phyloP scores from a whole-genome alignment of 495 filamentous ascomycete species.

The Astrothelium macrocarpum region DNA sequence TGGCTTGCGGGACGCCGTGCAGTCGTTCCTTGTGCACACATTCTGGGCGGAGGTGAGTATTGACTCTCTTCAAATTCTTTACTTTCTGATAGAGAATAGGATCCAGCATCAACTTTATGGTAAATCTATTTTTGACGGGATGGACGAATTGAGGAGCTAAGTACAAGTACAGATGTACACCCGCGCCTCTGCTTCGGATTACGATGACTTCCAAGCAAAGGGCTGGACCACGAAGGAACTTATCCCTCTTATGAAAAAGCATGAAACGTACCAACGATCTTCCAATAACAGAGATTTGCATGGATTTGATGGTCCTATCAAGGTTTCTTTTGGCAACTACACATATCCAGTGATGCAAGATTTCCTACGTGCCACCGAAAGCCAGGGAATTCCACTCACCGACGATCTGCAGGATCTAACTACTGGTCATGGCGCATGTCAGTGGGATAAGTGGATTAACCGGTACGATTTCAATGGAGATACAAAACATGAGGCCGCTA shows the following conservation, averaged over 20 bases:
- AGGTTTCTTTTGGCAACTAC: slow-evolving; percentile 67
- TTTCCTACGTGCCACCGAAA: slow-evolving; percentile 69
- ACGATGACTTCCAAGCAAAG: slow-evolving; percentile 74
- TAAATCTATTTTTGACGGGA: slow-evolving; percentile 23
- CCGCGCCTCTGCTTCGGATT: slow-evolving; percentile 68
- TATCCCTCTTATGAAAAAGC: slow-evolving; percentile 68
- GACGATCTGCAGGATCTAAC: slow-evolving; percentile 34
- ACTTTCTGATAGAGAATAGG: slow-evolving; percentile 37
- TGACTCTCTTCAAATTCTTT: not conserved
- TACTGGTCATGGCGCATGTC: slow-evolving; percentile 34
- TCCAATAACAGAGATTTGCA: slow-evolving; percentile 66
- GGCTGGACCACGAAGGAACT: slow-evolving; percentile 74
- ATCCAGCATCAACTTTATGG: slow-evolving; percentile 64
- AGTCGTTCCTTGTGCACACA: slow-evolving; percentile 69
- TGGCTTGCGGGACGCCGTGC: slow-evolving; percentile 61
- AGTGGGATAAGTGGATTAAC: slow-evolving; percentile 38
- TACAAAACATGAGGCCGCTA: not conserved
- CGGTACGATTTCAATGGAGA: slow-evolving; percentile 6
- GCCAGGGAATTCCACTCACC: slow-evolving; percentile 58
- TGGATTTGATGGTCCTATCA: slow-evolving; percentile 73
- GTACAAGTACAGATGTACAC: slow-evolving; percentile 62
- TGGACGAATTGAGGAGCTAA: not conserved
- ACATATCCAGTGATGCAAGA: slow-evolving; percentile 51
- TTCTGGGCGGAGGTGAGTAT: slow-evolving; percentile 56
- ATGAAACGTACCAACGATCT: slow-evolving; percentile 73